Base-by-base conservation (phyloP, 768 basidiomycete species). In the Hericium coralloides region DNA sequence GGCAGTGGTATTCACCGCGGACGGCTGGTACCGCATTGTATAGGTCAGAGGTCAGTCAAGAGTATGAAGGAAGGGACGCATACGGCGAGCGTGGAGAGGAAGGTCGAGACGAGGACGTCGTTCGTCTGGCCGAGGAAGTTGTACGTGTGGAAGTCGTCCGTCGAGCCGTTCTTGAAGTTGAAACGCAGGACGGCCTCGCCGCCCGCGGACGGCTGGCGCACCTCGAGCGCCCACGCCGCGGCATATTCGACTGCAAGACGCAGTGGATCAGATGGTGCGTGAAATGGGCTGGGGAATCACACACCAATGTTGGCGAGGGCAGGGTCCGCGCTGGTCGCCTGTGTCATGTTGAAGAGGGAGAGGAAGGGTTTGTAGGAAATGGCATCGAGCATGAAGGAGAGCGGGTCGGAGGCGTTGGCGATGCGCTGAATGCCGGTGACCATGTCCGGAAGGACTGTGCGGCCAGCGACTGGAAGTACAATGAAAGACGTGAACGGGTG, bases 351-450 rank as follows among this genome's bases (percentile, higher is more conserved):
- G 74, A 91, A 90, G 48, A 91, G 68, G 9, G 84, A 84, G 36
- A 89, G 58, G 72, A 90, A 86, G 0, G 88, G 88, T 68, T 90
- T 89, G 74, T 90, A 91, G 0, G 87, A 77, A 52, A 84, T 74
- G 10, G 81, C 81, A 36, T 80, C 73, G 60, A 85, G 79, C 23
- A 75, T 68, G 43, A 92, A 64, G 66, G 84, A 83, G 56, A 83
- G 63, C 0, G 83, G 78, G 58, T 81, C 74, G 2, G 74, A 71
- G 3, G 68, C 47, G 60, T 82, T 76, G 8, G 70, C 70, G 67
- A 91, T 83, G 10, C 70, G 70, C 0, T 72, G 64, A 36, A 91
- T 72, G 7, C 79, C 78, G 37, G 72, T 63, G 12, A 89, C 59
- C 58, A 92, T 79, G 7, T 77, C 75, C 0, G 87, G 83, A 4